phyloP scores from a whole-genome alignment of 2,329 filamentous ascomycete genomes.

The Eutypella sp. region DNA sequence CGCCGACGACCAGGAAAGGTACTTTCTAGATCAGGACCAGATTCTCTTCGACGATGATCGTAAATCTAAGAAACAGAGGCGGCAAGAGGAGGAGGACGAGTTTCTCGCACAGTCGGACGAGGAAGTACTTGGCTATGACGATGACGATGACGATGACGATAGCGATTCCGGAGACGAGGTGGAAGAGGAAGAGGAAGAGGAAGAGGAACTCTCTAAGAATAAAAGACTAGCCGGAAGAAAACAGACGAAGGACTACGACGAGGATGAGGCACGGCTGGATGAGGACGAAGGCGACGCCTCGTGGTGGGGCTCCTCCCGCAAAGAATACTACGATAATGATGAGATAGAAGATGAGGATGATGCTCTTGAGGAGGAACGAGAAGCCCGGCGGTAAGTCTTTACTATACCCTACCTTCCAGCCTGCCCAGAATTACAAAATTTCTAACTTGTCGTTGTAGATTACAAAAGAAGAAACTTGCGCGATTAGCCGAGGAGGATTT shows the following conservation, averaged over 20 bases:
- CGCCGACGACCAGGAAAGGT: conserved; percentile 90
- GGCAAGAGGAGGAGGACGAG: conserved; percentile 61
- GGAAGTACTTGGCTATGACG: conserved; percentile 50
- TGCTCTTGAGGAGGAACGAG: conserved; percentile 86
- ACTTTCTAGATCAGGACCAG: conserved; percentile 80
- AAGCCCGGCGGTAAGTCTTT: conserved; percentile 62
- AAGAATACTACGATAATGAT: conserved; percentile 92
- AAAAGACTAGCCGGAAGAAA: conserved; percentile 17
- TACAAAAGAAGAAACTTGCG: conserved; percentile 87
- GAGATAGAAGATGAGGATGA: conserved; percentile 38
- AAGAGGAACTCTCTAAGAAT: conserved; percentile 42
- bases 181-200: conserved; percentile 32
- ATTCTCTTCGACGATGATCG: conserved; percentile 80
- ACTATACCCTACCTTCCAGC: background rate
- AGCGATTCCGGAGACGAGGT: no score
- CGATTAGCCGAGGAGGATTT: conserved; percentile 91
- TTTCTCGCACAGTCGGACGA: conserved; percentile 58
- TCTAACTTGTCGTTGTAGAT: conserved; percentile 8
- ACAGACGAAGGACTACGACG: conserved; percentile 24
- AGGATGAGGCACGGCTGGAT: conserved; percentile 37
- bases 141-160: no score
- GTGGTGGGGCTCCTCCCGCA: conserved; percentile 83
- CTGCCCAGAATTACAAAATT: background rate
- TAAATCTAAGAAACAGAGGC: conserved; percentile 70
- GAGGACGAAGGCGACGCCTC: conserved; percentile 52